Conservation (phyloP, 768 basidiomycete species). For the Crassisporium funariophilum region DNA sequence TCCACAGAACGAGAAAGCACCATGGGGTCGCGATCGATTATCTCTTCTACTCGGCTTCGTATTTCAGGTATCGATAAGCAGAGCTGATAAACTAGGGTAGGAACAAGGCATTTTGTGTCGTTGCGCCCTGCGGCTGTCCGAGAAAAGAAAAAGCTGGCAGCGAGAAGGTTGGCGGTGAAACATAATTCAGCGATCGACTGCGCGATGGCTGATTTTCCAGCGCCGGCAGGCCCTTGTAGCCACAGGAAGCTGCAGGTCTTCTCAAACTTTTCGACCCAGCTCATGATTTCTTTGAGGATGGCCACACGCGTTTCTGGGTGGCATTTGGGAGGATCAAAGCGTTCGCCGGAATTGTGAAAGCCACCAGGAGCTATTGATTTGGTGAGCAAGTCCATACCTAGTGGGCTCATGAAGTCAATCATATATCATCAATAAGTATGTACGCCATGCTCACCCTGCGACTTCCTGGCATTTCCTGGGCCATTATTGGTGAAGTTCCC, state of each 20-base stretch:
- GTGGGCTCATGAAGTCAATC: too few species aligned
- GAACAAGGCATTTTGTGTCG: constrained; percentile 7
- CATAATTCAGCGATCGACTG: not conserved
- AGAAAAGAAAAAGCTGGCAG: constrained; percentile 2
- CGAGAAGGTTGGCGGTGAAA: not conserved
- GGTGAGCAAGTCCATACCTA: not conserved
- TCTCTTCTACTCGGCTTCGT: not conserved
- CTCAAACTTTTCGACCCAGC: not conserved
- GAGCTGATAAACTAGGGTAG: constrained; percentile 19
- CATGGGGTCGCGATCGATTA: constrained; percentile 10
- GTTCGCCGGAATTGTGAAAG: not conserved
- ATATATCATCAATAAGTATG: too few species aligned
- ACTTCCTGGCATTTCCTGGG: too few species aligned
- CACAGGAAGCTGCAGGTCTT: not conserved
- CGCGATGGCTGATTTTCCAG: constrained; percentile 2
- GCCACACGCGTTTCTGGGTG: not conserved
- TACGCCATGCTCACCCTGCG: too few species aligned
- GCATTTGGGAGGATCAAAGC: not conserved
- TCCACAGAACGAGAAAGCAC: constrained; percentile 10
- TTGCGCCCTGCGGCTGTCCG: constrained; percentile 5
- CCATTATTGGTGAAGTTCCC: too few species aligned
- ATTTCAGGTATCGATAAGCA: constrained; percentile 10
- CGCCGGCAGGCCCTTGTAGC: not conserved
- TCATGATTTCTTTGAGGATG: not conserved
- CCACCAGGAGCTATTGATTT: not conserved